A percentile compares a stretch with the other conserved stretches of the same genome.
Evolutionary conservation across 805 yeast genomes (phyloP).

Genomic region (Cyberlindnera bimundalis): DNA sequence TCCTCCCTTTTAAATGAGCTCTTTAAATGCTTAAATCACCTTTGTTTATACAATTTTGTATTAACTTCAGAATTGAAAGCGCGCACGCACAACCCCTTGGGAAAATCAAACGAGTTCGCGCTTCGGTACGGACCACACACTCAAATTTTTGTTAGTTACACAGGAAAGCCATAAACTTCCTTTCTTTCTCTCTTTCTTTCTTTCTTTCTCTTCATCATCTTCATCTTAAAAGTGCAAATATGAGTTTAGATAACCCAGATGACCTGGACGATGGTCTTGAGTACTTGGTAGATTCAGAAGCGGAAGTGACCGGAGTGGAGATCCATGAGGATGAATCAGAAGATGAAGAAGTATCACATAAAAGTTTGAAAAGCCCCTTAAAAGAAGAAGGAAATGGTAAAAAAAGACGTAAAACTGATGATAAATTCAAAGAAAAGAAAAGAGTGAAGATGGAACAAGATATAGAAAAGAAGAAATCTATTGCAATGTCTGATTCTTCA

Average conservation of each 20-base stretch:
- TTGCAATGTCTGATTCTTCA: slow-evolving; percentile 56
- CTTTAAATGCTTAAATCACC: too few relatives aligned
- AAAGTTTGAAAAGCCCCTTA: not conserved
- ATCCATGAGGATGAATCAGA: slow-evolving; percentile 31
- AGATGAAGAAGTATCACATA: slow-evolving; percentile 18
- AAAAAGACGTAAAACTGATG: slow-evolving; percentile 30
- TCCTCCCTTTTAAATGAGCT: too few relatives aligned
- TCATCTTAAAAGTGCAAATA: not conserved
- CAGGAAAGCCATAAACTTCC: not conserved
- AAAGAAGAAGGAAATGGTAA: slow-evolving; percentile 5
- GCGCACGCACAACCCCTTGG: too few relatives aligned
- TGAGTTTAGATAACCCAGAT: slow-evolving; percentile 37
- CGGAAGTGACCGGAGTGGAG: slow-evolving; percentile 36
- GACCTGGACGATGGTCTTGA: slow-evolving; percentile 78
- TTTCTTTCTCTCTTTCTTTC: too few relatives aligned
- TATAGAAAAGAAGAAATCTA: slow-evolving; percentile 47
- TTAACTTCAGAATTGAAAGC: too few relatives aligned
- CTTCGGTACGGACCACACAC: not conserved
- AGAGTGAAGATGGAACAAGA: slow-evolving; percentile 65
- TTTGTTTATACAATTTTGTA: too few relatives aligned
- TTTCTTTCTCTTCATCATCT: too few relatives aligned
- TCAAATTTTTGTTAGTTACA: not conserved
- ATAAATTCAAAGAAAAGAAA: slow-evolving; percentile 61
- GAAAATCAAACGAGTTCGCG: slow-evolving; percentile 10
- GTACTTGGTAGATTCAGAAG: slow-evolving; percentile 47